Base-by-base conservation (phyloP, 1,284 basidiomycete species). In the Microbotryum lychnidis-dioicae region DNA sequence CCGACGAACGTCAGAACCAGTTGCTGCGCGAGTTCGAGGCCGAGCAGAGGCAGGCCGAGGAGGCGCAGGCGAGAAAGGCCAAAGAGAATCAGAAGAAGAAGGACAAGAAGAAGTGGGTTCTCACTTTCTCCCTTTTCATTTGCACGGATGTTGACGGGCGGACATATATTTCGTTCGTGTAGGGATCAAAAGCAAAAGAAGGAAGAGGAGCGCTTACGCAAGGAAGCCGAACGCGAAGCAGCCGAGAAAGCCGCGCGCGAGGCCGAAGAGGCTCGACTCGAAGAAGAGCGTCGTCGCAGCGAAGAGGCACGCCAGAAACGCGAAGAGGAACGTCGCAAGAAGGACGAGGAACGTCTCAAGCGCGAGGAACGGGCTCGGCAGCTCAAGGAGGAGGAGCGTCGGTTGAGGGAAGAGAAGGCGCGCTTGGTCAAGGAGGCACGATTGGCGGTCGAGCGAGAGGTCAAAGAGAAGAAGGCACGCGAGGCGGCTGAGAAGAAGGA, bases 1-100 rank as follows among this genome's bases (percentile, higher is more conserved):
- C 91, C 23, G 88, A 90, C 74, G 89, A 92, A 75, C 83, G 89
- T 70, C 90, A 92, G 75, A 79, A 86, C 63, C 89, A 93, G 71
- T 80, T 94, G 12, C 79, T 94, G 56, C 83, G 87, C 48, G 91
- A 94, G 75, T 82, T 94, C 37, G 91, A 92, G 74, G 89, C 90
- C 71, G 91, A 94, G 77, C 87, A 91, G 73, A 84, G 85, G 74
- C 77, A 82, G 54, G 81, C 84, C 56, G 84, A 84, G 71, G 89
- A 91, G 71, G 83, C 84, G 69, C 92, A 97, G 78, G 89, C 87
- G 63, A 94, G 96, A 82, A 93, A 93, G 78, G 86, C 89, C 75
- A 89, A 84, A 68, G 91, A 96, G 77, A 92, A 92, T 76, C 90
- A 97, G 82, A 93, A 91, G 81, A 97, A 97, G 84, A 97, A 97